Conservation (phyloP, 352 stramenopile species). For the Pythium monospermum region DNA sequence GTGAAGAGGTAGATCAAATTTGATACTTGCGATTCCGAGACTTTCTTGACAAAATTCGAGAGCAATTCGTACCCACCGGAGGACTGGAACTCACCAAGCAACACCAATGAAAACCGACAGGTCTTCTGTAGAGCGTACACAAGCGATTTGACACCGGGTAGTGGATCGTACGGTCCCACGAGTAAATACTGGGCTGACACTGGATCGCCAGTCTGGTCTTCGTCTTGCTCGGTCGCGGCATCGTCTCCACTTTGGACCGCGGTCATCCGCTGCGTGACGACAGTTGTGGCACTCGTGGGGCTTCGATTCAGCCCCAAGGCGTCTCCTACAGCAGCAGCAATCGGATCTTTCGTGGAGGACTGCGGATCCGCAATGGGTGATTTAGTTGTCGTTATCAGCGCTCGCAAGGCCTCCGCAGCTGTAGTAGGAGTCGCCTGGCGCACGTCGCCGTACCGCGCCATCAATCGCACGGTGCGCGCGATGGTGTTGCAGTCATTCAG, state of each 20-base stretch:
- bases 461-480: constrained; percentile 36
- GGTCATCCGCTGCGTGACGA: constrained; percentile 3
- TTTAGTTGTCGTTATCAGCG: constrained; percentile 14
- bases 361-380: constrained; percentile 11
- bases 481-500: constrained; percentile 61
- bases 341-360: constrained; percentile 14
- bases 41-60: constrained; percentile 31
- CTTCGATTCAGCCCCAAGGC: constrained; percentile 43
- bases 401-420: constrained; percentile 28
- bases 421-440: constrained; percentile 26
- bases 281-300: neutral
- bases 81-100: constrained; percentile 63
- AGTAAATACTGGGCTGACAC: constrained; percentile 22
- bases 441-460: constrained; percentile 34
- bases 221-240: neutral
- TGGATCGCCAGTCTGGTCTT: constrained; percentile 1
- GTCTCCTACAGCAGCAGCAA: constrained; percentile 56
- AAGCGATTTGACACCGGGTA: constrained; percentile 43
- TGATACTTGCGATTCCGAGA: constrained; percentile 35
- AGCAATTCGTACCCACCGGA: constrained; percentile 62
- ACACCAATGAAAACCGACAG: constrained; percentile 44
- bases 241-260: neutral
- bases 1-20: constrained; percentile 48
- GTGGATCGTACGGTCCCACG: constrained; percentile 43
- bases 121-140: constrained; percentile 65